Conservation (phyloP, 495 filamentous ascomycete species). For the Bryoglossum gracile region DNA sequence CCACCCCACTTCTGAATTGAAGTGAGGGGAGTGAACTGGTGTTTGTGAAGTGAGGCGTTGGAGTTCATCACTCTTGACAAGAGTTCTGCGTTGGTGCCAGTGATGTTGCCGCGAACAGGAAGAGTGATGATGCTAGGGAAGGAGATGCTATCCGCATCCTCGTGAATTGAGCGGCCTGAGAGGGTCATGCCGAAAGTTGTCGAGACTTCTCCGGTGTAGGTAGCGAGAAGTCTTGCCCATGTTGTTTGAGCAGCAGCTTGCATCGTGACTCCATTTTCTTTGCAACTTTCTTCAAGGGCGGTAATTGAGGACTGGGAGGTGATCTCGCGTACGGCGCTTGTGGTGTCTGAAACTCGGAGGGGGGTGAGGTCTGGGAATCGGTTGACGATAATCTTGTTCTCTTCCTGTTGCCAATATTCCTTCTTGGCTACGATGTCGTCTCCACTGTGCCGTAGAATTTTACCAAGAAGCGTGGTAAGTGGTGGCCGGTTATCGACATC, state of each 20-base stretch:
- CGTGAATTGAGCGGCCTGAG: slow-evolving; percentile 53
- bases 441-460: slow-evolving; percentile 42
- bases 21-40: slow-evolving; percentile 62
- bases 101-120: slow-evolving; percentile 50
- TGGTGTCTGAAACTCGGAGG: slow-evolving; percentile 34
- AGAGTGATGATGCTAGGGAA: slow-evolving; percentile 73
- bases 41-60: slow-evolving; percentile 52
- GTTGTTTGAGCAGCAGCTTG: slow-evolving; percentile 67
- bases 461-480: slow-evolving; percentile 38
- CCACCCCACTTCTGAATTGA: slow-evolving; percentile 62
- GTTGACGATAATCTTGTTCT: slow-evolving; percentile 45
- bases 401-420: slow-evolving; percentile 54
- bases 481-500: slow-evolving; percentile 15
- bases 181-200: slow-evolving; percentile 69
- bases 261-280: slow-evolving; percentile 51
- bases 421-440: slow-evolving; percentile 30
- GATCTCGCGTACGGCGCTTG: slow-evolving; percentile 34
- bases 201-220: slow-evolving; percentile 61
- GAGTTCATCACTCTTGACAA: slow-evolving; percentile 49
- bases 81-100: slow-evolving; percentile 44
- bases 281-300: slow-evolving; percentile 46
- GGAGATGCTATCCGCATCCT: slow-evolving; percentile 41
- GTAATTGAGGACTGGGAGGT: slow-evolving; percentile 31
- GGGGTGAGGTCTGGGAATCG: slow-evolving; percentile 66
- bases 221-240: slow-evolving; percentile 62